Base-by-base conservation (phyloP, 176 grass and related monocot genomes). In the Rhynchospora tenuis region DNA sequence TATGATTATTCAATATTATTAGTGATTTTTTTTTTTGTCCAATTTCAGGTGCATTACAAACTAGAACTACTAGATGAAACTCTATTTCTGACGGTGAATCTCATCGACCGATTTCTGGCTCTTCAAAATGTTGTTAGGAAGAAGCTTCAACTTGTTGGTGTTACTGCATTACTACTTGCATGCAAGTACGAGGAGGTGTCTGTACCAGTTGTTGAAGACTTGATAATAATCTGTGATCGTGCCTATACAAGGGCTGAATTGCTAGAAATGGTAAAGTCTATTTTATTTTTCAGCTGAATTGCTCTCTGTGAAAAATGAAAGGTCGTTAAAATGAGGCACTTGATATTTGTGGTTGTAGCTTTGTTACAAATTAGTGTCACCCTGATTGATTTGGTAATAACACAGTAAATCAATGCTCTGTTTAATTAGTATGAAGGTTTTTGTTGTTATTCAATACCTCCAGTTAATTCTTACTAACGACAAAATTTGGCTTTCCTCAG, bases 121-220 rank as follows among this genome's bases (percentile, higher is more conserved):
- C 48, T 65, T 10, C 87, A 94, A 57, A 89, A 83, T 19, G 89
- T 98, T 0, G 68, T 33, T 10, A 86, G 92, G n/a, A 94, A 94
- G 82, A 98, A 94, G 87, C 95, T 98, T 87, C 95, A 94, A 85
- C 58, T 98, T 8, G 92, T 94, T 33, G 92, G 95, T 43, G 87
- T 98, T 61, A 98, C 95, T 2, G 95, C 95, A 62, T 89, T 98
- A 85, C 52, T 98, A 59, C 92, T 98, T 17, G 90, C 95, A 0
- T 98, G 95, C 74, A 98, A 98, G 57, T 98, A 98, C 8, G 95
- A 98, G 68, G 95, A 98, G 63, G 95, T 98, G 0, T 89, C 81
- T 0, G 87, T 94, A 14, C 95, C 90, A 0, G 81, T 90, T 1
- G 92, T 98, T 2, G 90, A 98, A 28, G 95, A 98, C 64, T 88